Base-by-base conservation (phyloP, 176 grass and related monocot species). In the Avena atlantica region DNA sequence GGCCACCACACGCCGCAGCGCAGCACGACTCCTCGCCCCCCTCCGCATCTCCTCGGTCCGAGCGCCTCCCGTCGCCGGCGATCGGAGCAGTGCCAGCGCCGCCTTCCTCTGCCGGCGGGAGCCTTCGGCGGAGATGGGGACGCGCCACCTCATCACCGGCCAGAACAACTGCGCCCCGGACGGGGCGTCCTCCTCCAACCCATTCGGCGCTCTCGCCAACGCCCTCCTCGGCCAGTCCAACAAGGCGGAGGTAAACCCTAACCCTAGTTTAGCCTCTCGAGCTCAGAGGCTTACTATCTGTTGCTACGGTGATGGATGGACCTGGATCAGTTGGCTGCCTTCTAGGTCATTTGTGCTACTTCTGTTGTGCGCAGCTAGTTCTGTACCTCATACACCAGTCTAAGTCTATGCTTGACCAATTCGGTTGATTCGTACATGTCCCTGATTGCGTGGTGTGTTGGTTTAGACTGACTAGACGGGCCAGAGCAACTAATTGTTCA, bases 161-260 rank as follows among this genome's bases (percentile, higher is more conserved):
- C 87, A 90, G 51, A 91, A 82, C 55, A 89, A 67, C 82, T 99
- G 97, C 87, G 77, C 85, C n/a, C 90, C 91, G 68, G 92, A 93
- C 8, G 97, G 92, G 79, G 80, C 90, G 20, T 90, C 97, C 70
- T 95, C 94, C 63, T 94, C 97, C 77, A 99, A 99, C 52, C 97
- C 97, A 62, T 66, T 99, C 8, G 89, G 88, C 57, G 50, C 74
- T 63, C 70, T 99, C 73, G 94, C 92, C 79, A 99, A 96, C 91
- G 78, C 87, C 73, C 31, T 99, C 75, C 78, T 99, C 29, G 97
- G 97, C 78, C 91, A 93, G 56, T 90, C 94, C 37, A 90, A 59
- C 76, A 99, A 99, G 69, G 27, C 89, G 61, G 89, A 96, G 94
- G 95, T 94, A 49, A 48, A 51, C 60, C 76, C 58, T 59, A 76